These are phyloP conservation scores for Sarocladiaceae sp. DNA, from an alignment of 2,329 filamentous ascomycete species.

Conservation along the genomic window DNA sequence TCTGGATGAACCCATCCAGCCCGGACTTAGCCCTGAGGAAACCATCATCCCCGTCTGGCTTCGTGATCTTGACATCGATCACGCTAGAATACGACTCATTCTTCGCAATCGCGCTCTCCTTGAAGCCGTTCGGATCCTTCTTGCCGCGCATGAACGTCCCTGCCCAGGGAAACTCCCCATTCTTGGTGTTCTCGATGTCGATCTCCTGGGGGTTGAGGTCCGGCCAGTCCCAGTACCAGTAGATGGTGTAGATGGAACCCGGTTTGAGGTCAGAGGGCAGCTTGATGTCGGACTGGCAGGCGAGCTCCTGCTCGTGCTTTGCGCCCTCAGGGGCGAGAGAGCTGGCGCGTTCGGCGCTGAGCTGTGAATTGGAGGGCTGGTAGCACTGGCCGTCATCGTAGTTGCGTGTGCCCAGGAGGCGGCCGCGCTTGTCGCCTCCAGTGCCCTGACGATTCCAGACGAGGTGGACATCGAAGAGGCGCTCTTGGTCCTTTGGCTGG, in stretches of 20 bases:
- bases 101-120: slow-evolving; percentile 24
- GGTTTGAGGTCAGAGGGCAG: slow-evolving; percentile 61
- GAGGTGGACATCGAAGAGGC: slow-evolving; percentile 59
- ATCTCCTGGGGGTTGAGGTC: slow-evolving; percentile 41
- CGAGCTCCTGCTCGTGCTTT: slow-evolving; percentile 32
- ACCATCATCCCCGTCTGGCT: slow-evolving; percentile 13
- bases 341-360: slow-evolving; percentile 53
- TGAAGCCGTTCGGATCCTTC: slow-evolving; percentile 29
- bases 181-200: slow-evolving; percentile 31
- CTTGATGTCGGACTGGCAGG: slow-evolving; percentile 76
- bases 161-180: slow-evolving; percentile 36
- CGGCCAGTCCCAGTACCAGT: slow-evolving; percentile 98
- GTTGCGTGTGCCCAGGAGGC: slow-evolving; percentile 68
- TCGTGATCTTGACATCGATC: slow-evolving; percentile 32
- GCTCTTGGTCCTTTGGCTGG: slow-evolving; percentile 45
- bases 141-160: slow-evolving; percentile 33
- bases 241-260: slow-evolving; percentile 68
- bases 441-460: slow-evolving; percentile 74
- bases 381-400: slow-evolving; percentile 92
- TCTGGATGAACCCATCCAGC: slow-evolving; percentile 17
- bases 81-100: slow-evolving; percentile 37
- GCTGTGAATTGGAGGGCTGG: slow-evolving; percentile 57
- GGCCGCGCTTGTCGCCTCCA: slow-evolving; percentile 72
- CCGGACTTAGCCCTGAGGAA: slow-evolving; percentile 15
- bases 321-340: slow-evolving; percentile 48